These are phyloP conservation scores for Nicotiana obtusifolia DNA, from an alignment of 257 asterid genomes.

Conservation along the genomic window DNA sequence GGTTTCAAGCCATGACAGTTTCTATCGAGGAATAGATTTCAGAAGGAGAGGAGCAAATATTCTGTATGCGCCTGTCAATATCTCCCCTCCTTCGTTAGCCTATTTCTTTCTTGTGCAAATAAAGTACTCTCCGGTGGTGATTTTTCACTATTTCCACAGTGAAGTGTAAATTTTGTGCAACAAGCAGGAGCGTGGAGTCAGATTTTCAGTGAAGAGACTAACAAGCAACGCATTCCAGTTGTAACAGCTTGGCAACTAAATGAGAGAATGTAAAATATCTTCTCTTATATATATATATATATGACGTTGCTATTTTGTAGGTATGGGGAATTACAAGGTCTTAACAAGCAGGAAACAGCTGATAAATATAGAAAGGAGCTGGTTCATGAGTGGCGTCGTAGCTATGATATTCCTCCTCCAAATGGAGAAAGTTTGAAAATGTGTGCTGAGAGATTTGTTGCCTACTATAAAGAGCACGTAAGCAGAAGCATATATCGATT, in stretches of 20 bases:
- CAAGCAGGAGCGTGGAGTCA: conserved; percentile 86
- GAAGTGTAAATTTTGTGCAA: no score
- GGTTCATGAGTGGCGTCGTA: conserved; percentile 97
- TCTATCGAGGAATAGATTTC: no score
- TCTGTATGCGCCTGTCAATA: no score
- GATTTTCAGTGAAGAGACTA: conserved; percentile 84
- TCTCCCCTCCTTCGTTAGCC: no score
- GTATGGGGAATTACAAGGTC: conserved; percentile 98
- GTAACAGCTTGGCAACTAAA: conserved; percentile 96
- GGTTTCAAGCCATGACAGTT: no score
- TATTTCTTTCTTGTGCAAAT: no score
- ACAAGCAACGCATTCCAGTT: conserved; percentile 85
- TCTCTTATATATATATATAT: no score
- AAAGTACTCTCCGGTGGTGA: no score
- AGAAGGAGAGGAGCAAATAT: no score
- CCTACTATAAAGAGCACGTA: conserved; percentile 76
- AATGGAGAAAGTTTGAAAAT: conserved; percentile 97
- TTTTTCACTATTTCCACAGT: no score
- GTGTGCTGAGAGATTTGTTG: conserved; percentile 99
- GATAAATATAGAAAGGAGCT: conserved; percentile 81
- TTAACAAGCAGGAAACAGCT: conserved; percentile 95
- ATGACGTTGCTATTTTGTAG: conserved; percentile 25
- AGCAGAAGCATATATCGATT: conserved; percentile 10
- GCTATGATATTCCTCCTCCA: conserved; percentile 95
- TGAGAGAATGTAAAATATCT: conserved; percentile 69